Conservation (phyloP, 371 early-diverging fungal species). For the Syncephalastrum contaminatum region DNA sequence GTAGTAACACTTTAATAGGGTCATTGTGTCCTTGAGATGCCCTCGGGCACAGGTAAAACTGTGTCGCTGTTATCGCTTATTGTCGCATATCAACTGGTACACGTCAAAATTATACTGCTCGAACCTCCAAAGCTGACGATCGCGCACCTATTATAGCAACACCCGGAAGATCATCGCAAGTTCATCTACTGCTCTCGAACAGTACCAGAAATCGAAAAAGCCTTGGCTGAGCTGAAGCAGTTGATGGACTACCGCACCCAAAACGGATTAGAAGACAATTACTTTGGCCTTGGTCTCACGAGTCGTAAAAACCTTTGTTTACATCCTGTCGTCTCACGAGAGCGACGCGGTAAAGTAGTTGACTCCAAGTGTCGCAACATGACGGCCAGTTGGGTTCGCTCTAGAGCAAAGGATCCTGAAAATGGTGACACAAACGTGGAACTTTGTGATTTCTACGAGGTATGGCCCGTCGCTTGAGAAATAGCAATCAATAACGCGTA, state of each 20-base stretch:
- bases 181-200: slow-evolving; percentile 99
- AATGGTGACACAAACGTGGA: slow-evolving; percentile 51
- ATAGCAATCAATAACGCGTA: neutral
- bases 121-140: neutral
- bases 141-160: slow-evolving; percentile 42
- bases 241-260: slow-evolving; percentile 83
- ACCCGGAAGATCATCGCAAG: slow-evolving; percentile 88
- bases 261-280: slow-evolving; percentile 72
- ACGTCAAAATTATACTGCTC: no score
- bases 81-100: slow-evolving; percentile 94
- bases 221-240: slow-evolving; percentile 93
- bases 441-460: slow-evolving; percentile 85
- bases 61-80: slow-evolving; percentile 95
- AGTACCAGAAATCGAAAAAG: slow-evolving; percentile 99
- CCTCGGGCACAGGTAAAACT: slow-evolving; percentile 99
- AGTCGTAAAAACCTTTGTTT: slow-evolving; percentile 96
- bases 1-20: slow-evolving; percentile 55
- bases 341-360: slow-evolving; percentile 83
- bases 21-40: slow-evolving; percentile 98
- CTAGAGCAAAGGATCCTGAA: slow-evolving; percentile 51
- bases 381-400: slow-evolving; percentile 95
- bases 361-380: slow-evolving; percentile 91
- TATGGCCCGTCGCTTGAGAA: slow-evolving; percentile 13
- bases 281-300: slow-evolving; percentile 95
- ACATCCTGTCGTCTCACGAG: slow-evolving; percentile 82